These are phyloP conservation scores for Boechera stricta DNA, from an alignment of 345 rosid genomes.

Conservation along the genomic window DNA sequence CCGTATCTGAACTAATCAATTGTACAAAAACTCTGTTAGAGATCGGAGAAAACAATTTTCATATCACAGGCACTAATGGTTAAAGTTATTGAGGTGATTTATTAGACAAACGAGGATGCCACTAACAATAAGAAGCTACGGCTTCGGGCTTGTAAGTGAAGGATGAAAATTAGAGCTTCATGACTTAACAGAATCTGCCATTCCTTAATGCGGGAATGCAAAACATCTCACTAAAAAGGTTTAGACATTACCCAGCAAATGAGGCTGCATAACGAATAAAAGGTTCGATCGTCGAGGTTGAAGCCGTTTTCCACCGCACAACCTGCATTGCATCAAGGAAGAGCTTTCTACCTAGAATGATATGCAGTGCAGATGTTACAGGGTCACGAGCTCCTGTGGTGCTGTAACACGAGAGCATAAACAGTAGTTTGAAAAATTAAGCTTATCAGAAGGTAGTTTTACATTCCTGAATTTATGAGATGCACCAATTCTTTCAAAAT, in stretches of 20 bases:
- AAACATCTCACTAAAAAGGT: slow-evolving; percentile 14
- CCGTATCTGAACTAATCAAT: slow-evolving; percentile 71
- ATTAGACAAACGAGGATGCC: not conserved
- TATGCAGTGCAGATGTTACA: slow-evolving; percentile 85
- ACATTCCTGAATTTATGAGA: not conserved
- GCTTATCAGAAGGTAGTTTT: not conserved
- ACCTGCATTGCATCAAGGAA: slow-evolving; percentile 89
- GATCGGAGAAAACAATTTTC: slow-evolving; percentile 4
- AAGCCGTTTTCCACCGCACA: slow-evolving; percentile 86
- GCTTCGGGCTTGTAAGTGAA: slow-evolving; percentile 18
- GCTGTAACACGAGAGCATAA: slow-evolving; percentile 52
- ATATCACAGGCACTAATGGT: not conserved
- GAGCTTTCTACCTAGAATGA: slow-evolving; percentile 80
- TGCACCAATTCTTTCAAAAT: not conserved
- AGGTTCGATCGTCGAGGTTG: slow-evolving; percentile 70
- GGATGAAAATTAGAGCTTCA: not conserved
- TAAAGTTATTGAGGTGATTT: not conserved
- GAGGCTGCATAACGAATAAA: slow-evolving; percentile 91
- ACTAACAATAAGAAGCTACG: not conserved
- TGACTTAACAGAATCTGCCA: not conserved
- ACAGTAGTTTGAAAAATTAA: not conserved
- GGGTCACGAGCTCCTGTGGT: slow-evolving; percentile 97
- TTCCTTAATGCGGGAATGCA: not conserved
- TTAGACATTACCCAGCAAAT: slow-evolving; percentile 85
- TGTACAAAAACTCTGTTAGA: slow-evolving; percentile 43